Conservation (phyloP, 768 basidiomycete genomes). For the Lentinula raphanica region DNA sequence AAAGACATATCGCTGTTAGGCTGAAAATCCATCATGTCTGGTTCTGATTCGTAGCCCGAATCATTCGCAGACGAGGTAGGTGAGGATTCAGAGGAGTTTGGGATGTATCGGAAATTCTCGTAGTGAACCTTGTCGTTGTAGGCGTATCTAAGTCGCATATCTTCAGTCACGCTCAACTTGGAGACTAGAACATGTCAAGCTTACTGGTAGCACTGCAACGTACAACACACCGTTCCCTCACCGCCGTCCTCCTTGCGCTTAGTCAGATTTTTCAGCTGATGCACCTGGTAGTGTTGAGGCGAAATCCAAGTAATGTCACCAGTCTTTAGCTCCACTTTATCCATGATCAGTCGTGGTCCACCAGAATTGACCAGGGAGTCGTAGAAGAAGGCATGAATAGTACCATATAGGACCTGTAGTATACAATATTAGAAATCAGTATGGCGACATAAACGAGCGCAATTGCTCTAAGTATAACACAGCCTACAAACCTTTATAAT, state of each 20-base stretch:
- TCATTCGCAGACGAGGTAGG: background rate
- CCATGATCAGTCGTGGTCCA: background rate
- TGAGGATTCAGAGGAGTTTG: background rate
- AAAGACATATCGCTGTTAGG: background rate
- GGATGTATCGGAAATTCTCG: background rate
- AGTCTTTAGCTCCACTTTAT: constrained; percentile 7
- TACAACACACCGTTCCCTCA: constrained; percentile 1
- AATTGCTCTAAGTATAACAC: background rate
- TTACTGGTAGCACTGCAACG: background rate
- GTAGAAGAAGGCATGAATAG: constrained; percentile 15
- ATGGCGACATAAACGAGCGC: background rate
- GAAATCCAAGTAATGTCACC: constrained; percentile 16
- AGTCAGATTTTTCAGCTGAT: constrained; percentile 8
- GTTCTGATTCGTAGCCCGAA: background rate
- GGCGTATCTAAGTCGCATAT: background rate
- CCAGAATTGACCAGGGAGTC: background rate
- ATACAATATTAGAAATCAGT: background rate
- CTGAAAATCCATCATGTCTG: background rate
- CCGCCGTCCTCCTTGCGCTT: background rate
- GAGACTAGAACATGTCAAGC: background rate
- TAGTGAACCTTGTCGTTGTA: background rate
- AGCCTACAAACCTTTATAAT: constrained; percentile 15
- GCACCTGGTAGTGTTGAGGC: constrained; percentile 16
- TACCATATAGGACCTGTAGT: constrained; percentile 13
- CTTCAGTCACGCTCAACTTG: background rate